phyloP scores from a whole-genome alignment of 805 yeast genomes.

The Cephaloascus fragrans region DNA sequence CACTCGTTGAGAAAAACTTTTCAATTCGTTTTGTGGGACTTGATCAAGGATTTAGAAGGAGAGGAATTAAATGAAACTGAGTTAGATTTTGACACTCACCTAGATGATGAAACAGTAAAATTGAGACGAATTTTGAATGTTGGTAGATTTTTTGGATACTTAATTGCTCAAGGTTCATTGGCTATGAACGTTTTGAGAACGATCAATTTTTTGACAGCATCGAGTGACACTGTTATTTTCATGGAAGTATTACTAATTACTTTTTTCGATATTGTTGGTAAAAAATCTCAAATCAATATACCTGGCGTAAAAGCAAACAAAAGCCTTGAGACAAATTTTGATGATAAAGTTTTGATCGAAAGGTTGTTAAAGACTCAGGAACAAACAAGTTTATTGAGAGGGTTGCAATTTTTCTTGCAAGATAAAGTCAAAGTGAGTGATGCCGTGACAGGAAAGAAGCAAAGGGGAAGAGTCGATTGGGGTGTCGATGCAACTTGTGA shows the following conservation, averaged over 20 bases:
- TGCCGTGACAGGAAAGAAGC: constrained; percentile 43
- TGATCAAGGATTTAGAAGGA: constrained; percentile 59
- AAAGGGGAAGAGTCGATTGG: constrained; percentile 54
- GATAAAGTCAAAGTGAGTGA: constrained; percentile 34
- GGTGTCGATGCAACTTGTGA: constrained; percentile 48
- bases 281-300: constrained; percentile 42
- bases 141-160: constrained; percentile 72
- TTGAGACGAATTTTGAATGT: constrained; percentile 55
- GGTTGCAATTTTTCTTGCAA: constrained; percentile 53
- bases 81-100: constrained; percentile 17
- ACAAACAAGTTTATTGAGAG: constrained; percentile 49
- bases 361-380: constrained; percentile 46
- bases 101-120: constrained; percentile 41
- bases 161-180: constrained; percentile 66
- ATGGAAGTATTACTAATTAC: constrained; percentile 66
- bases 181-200: constrained; percentile 66
- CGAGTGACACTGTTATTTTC: constrained; percentile 57
- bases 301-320: constrained; percentile 22
- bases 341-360: constrained; percentile 40
- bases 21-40: constrained; percentile 88
- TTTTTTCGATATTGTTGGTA: constrained; percentile 55
- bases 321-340: constrained; percentile 20
- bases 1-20: constrained; percentile 74
- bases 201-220: constrained; percentile 61
- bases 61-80: constrained; percentile 37